These are phyloP conservation scores for Gamarada debralockiae DNA, from an alignment of 495 filamentous ascomycete species.

Conservation along the genomic window DNA sequence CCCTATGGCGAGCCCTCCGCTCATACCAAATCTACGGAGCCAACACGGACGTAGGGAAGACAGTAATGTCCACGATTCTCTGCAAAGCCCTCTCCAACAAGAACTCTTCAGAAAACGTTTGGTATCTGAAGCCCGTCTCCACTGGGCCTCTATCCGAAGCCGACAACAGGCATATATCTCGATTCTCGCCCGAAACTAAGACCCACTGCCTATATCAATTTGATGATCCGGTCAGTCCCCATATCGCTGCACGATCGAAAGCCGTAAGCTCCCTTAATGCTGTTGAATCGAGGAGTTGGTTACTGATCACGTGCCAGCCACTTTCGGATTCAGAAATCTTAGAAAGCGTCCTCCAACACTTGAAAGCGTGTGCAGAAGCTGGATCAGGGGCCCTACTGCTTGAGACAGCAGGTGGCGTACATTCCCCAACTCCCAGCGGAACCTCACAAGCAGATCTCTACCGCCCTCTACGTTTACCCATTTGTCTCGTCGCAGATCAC, in stretches of 20 bases:
- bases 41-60: slow-evolving; percentile 80
- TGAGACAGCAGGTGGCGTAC: slow-evolving; percentile 74
- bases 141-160: slow-evolving; percentile 64
- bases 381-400: slow-evolving; percentile 47
- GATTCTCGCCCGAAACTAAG: slow-evolving; percentile 45
- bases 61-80: slow-evolving; percentile 66
- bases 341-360: slow-evolving; percentile 23
- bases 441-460: slow-evolving; percentile 73
- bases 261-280: slow-evolving; percentile 23
- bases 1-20: slow-evolving; percentile 12
- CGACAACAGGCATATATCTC: slow-evolving; percentile 63
- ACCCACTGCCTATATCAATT: slow-evolving; percentile 67
- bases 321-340: slow-evolving; percentile 9
- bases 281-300: neutral
- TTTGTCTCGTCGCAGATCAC: slow-evolving; percentile 68
- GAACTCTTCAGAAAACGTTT: slow-evolving; percentile 42
- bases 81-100: slow-evolving; percentile 49
- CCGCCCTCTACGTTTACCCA: slow-evolving; percentile 62
- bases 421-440: slow-evolving; percentile 71
- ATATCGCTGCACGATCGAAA: slow-evolving; percentile 53
- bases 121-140: slow-evolving; percentile 73
- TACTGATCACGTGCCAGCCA: slow-evolving; percentile 15
- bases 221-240: slow-evolving; percentile 66
- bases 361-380: slow-evolving; percentile 7
- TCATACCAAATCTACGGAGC: slow-evolving; percentile 66